Evolutionary conservation across 768 basidiomycete genomes (phyloP).

Genomic region (Russula griseocarnosa): DNA sequence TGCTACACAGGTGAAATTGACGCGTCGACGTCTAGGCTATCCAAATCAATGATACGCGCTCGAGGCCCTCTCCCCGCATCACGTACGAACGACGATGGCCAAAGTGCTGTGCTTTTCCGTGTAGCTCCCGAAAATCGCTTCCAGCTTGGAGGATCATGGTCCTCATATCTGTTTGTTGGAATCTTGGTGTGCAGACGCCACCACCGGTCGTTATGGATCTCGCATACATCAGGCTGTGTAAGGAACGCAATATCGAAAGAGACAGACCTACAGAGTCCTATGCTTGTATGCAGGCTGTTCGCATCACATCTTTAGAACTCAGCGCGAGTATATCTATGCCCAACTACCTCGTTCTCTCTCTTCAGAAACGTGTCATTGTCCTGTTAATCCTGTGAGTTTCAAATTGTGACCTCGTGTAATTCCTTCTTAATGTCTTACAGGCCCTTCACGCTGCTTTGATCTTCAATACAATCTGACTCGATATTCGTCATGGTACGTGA

Average conservation of each 20-base stretch:
- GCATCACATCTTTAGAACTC: not conserved
- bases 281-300: not conserved
- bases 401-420: not conserved
- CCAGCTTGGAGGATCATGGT: not conserved
- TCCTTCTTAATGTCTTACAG: not conserved
- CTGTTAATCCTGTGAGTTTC: not conserved
- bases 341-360: not conserved
- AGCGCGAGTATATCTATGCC: constrained; percentile 6
- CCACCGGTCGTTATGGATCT: constrained; percentile 10
- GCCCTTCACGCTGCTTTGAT: not conserved
- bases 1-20: not conserved
- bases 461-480: not conserved
- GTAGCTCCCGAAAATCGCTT: not conserved
- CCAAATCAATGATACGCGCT: not conserved
- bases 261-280: not conserved
- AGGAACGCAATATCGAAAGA: not conserved
- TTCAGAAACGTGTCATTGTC: not conserved
- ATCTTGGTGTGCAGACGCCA: not conserved
- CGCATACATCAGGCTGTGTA: constrained; percentile 8
- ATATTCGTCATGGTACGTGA: not conserved
- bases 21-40: constrained; percentile 1
- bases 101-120: constrained; percentile 22
- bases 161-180: not conserved
- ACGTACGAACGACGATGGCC: not conserved
- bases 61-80: not conserved